Conservation (phyloP, 2,329 filamentous ascomycete genomes). For the Fusarium clavum region DNA sequence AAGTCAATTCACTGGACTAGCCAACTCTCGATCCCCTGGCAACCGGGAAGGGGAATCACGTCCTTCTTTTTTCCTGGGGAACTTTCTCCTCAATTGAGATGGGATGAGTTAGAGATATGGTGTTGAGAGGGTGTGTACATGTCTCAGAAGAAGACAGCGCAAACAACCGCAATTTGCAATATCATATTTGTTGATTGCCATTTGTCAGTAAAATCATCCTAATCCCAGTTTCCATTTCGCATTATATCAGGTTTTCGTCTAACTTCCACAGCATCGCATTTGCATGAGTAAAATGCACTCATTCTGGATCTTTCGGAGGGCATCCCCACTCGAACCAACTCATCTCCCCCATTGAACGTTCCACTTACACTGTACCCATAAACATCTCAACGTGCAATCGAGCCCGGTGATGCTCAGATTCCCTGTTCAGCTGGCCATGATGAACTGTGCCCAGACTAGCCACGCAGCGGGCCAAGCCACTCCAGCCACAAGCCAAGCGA, state of each 20-base stretch:
- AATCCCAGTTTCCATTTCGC: conserved; percentile 11
- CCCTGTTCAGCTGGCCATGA: conserved; percentile 44
- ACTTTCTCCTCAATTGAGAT: conserved; percentile 30
- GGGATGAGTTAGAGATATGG: conserved; percentile 8
- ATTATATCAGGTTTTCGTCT: conserved; percentile 31
- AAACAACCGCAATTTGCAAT: conserved; percentile 2
- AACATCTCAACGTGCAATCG: conserved; percentile 6
- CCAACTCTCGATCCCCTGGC: conserved; percentile 34
- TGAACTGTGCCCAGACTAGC: conserved; percentile 36
- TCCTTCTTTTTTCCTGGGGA: conserved; percentile 24
- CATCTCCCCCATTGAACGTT: conserved; percentile 10
- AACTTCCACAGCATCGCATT: conserved; percentile 12
- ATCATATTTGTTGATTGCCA: background rate
- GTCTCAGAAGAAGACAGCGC: conserved; percentile 28
- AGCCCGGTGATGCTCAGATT: background rate
- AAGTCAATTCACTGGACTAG: conserved; percentile 15
- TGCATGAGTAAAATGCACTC: conserved; percentile 7
- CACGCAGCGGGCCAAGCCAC: conserved; percentile 33
- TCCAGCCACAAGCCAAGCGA: conserved; percentile 38
- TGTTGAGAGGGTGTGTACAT: conserved; percentile 17
- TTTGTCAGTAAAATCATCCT: background rate
- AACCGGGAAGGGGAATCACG: conserved; percentile 33
- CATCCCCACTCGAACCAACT: conserved; percentile 24
- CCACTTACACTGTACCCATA: conserved; percentile 24
- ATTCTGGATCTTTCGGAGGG: conserved; percentile 1